These are phyloP conservation scores for Vanrija pseudolonga DNA, from an alignment of 1,284 basidiomycete species.

Conservation along the genomic window DNA sequence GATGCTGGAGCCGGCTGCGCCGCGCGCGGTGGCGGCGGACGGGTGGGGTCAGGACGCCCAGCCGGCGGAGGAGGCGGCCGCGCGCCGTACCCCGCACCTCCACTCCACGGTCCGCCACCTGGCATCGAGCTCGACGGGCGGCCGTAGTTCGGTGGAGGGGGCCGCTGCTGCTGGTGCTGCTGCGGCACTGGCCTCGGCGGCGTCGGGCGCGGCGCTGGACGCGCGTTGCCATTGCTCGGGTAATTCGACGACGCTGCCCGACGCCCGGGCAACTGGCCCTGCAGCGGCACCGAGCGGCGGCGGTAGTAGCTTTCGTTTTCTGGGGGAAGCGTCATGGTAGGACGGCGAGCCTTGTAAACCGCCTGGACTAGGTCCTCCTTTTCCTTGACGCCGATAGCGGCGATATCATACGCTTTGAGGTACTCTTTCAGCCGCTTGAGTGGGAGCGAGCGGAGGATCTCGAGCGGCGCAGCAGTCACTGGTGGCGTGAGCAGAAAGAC, in stretches of 20 bases:
- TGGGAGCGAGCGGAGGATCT: slow-evolving; percentile 38
- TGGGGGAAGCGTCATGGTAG: slow-evolving; percentile 41
- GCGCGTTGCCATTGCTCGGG: not conserved
- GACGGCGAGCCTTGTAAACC: slow-evolving; percentile 34
- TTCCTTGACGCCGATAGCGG: slow-evolving; percentile 37
- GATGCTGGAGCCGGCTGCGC: slow-evolving; percentile 6
- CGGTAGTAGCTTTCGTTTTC: slow-evolving; percentile 47
- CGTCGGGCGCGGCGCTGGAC: not conserved
- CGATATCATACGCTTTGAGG: slow-evolving; percentile 43
- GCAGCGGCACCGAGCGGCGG: slow-evolving; percentile 38
- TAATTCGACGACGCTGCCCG: not conserved
- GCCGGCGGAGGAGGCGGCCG: not conserved
- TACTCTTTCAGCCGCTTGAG: slow-evolving; percentile 48
- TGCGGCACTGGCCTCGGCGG: slow-evolving; percentile 1
- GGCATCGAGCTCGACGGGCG: not conserved
- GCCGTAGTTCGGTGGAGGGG: not conserved
- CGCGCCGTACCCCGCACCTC: not conserved
- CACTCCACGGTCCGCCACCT: no score
- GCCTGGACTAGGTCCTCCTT: slow-evolving; percentile 48
- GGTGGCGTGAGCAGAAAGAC: slow-evolving; percentile 6
- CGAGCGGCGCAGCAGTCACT: slow-evolving; percentile 42
- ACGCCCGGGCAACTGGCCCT: slow-evolving; percentile 13
- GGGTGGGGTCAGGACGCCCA: slow-evolving; percentile 10
- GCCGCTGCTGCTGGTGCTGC: slow-evolving; percentile 9
- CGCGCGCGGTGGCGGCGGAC: slow-evolving; percentile 9